These are phyloP conservation scores for Rhodamnia argentea DNA, from an alignment of 345 rosid genomes.

Conservation along the genomic window DNA sequence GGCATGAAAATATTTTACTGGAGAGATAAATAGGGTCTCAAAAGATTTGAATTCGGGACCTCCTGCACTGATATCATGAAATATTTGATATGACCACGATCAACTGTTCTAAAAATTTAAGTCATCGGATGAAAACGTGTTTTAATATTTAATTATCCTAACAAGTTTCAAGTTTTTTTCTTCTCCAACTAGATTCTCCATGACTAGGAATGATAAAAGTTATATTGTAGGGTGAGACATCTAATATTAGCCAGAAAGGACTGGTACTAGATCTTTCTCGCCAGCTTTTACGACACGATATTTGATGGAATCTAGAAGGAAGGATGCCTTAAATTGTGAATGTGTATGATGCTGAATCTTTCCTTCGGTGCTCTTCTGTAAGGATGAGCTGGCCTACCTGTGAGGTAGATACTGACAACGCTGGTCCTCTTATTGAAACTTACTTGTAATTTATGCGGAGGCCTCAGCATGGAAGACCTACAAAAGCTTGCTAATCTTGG, in stretches of 20 bases:
- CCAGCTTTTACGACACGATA: neutral
- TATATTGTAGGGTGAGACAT: neutral
- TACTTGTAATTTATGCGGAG: constrained; percentile 19
- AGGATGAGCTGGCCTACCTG: neutral
- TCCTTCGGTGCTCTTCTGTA: neutral
- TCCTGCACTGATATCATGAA: no score
- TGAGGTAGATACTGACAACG: neutral
- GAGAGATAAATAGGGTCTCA: no score
- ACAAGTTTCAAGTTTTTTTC: neutral
- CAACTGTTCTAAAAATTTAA: no score
- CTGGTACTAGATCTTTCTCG: neutral
- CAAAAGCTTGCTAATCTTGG: constrained; percentile 71
- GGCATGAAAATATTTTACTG: no score
- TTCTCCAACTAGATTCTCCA: neutral
- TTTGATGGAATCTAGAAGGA: neutral
- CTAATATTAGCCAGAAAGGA: neutral
- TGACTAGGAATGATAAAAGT: neutral
- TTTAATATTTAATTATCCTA: no score
- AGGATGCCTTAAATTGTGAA: neutral
- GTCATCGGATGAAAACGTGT: no score
- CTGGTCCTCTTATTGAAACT: constrained; percentile 6
- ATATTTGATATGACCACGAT: no score
- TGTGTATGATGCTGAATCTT: neutral
- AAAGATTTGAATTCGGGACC: no score
- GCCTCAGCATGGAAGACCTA: constrained; percentile 49